Evolutionary conservation across 495 filamentous ascomycete species (phyloP), one percentile per base, ranked within the genome.

Genomic region (Annulohypoxylon bovei): DNA sequence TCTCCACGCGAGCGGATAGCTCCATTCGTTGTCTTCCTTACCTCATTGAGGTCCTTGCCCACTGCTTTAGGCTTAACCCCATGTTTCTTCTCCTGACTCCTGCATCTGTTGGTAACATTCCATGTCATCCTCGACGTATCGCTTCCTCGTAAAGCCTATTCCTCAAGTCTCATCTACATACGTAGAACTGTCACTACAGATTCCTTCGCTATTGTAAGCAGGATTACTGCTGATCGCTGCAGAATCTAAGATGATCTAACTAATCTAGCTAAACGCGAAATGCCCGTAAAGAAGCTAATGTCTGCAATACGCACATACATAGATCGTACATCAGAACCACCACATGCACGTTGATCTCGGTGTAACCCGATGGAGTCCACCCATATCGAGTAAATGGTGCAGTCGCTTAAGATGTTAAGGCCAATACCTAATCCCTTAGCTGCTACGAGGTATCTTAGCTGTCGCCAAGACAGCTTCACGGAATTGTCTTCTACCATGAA

Each of bases 31-130:
- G 12, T 28, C 12, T 6, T 25, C 46, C 46, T 25, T 50, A 28
- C 52, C 18, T 50, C 50, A 40, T 60, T 22, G 80, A 75, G 23
- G 71, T 79, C 40, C 76, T 76, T 22, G 75, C 77, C 23, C 57
- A 39, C 42, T 50, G 49, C 33, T 67, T 67, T 58, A 16, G 57
- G 62, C 49, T 32, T 71, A 58, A 52, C 33, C 63, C 53, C 61
- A 28, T 55, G 50, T 37, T 14, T 53, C 59, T 12, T 65, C 55
- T 70, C 61, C 61, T 61, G 55, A 70, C 67, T 70, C 67, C 67
- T 70, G 67, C 67, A 59, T 55, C 54, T 20, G 49, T 53, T 52
- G 61, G 67, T 70, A 30, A 49, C 67, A 69, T 63, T 69, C 33
- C 20, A 57, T 50, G 57, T 50, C 52, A 49, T 59, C 55, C 57